Conservation (phyloP, 192 early-diverging fungal species). For the Haplosporangium gracile region DNA sequence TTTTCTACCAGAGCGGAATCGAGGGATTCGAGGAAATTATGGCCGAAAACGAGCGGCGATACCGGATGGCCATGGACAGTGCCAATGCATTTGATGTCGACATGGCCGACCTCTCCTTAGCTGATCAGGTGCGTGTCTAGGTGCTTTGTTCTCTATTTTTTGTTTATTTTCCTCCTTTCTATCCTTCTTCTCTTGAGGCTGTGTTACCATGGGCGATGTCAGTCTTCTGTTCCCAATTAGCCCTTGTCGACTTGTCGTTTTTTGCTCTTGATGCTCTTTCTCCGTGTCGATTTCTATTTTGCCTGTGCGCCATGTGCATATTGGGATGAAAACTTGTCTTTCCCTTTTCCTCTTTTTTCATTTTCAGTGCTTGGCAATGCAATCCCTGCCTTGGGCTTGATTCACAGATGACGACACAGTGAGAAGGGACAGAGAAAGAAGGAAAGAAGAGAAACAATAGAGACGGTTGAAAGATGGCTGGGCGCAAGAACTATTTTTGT, state of each 20-base stretch:
- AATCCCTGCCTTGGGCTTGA: not conserved
- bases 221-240: constrained; percentile 4
- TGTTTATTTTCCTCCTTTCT: constrained; percentile 1
- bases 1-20: constrained; percentile 51
- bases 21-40: constrained; percentile 59
- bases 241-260: not conserved
- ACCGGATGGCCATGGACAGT: constrained; percentile 61
- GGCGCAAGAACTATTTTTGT: constrained; percentile 30
- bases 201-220: constrained; percentile 32
- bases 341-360: not conserved
- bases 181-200: not conserved
- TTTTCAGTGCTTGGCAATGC: not conserved
- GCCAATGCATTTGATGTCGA: constrained; percentile 60
- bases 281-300: not conserved
- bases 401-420: not conserved
- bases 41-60: constrained; percentile 58
- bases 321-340: not conserved
- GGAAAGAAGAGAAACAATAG: not conserved
- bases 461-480: not conserved
- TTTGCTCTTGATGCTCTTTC: not conserved
- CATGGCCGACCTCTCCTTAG: constrained; percentile 58
- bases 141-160: constrained; percentile 8
- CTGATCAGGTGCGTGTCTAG: constrained; percentile 45
- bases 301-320: not conserved
- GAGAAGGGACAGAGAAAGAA: not conserved